Conservation (phyloP, 108 stramenopile genomes). For the Halocafeteria seosinensis region DNA sequence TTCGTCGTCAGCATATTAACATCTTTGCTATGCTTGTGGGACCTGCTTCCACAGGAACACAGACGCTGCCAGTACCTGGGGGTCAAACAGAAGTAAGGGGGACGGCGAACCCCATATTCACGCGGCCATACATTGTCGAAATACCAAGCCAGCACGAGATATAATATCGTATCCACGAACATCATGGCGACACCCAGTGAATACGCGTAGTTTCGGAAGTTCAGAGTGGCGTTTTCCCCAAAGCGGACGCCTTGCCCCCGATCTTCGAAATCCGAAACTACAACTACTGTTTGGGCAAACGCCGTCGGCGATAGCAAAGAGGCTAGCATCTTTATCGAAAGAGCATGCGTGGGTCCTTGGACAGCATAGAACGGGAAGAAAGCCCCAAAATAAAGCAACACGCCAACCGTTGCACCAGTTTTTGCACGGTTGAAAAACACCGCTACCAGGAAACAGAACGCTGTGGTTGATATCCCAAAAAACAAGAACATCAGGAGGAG, state of each 20-base stretch:
- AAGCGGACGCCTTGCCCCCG: no score
- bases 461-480: constrained; percentile 18
- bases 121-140: constrained; percentile 5
- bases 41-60: not conserved
- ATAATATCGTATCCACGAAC: constrained; percentile 11
- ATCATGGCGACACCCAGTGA: not conserved
- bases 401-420: constrained; percentile 35
- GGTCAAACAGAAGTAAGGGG: constrained; percentile 9
- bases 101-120: constrained; percentile 11
- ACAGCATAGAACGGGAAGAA: constrained; percentile 41
- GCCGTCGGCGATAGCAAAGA: constrained; percentile 36
- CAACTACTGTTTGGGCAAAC: constrained; percentile 32
- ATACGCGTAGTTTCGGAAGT: not conserved
- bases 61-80: constrained; percentile 8
- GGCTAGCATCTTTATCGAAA: constrained; percentile 15
- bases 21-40: not conserved
- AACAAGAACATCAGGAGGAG: constrained; percentile 31
- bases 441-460: constrained; percentile 20
- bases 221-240: not conserved
- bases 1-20: not conserved
- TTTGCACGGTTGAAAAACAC: constrained; percentile 32
- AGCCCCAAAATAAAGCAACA: constrained; percentile 35
- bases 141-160: constrained; percentile 17
- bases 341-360: not conserved
- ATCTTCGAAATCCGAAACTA: no score